Evolutionary conservation across 345 rosid genomes (phyloP), one percentile per base, ranked within the genome.

Genomic region (Eucalyptus tenuipes): DNA sequence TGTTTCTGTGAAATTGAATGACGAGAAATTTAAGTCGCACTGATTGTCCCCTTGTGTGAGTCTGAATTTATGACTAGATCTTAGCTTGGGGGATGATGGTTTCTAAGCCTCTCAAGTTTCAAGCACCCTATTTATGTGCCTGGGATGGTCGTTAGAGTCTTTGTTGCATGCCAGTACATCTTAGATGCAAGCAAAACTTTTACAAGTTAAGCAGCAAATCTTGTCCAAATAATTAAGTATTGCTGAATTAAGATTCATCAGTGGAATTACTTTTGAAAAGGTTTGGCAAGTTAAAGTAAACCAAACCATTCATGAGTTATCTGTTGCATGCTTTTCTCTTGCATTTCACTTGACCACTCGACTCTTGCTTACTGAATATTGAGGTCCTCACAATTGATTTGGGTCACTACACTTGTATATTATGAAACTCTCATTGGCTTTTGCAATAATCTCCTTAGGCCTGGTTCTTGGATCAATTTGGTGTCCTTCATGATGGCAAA

Each of bases 401-500:
- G 84, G 84, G 47, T 75, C 47, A 20, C 84, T 20, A 3, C 84
- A 85, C 52, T 47, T 49, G 44, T 66, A 64, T 89, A 88, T 88
- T 89, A 88, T 88, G 82, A 40, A 87, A 50, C 22, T 42, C 87
- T 50, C 44, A 47, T 68, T 75, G 47, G 47, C 84, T 75, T 40
- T 6, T 75, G 0, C 84, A 40, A 37, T 75, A 88, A 64, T 57
- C 40, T 87, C 49, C 27, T 49, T 93, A 97, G 99, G 98, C 96
- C 44, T 98, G 99, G 99, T 93, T 98, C 80, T 92, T 98, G 89
- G 99, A 97, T 94, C 99, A 98, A 88, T 98, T 94, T 88, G 99
- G 99, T 86, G 99, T 97, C 31, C 99, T 97, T 91, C 99, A 96
- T 88, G 98, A 97, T 89, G 99, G 98, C 59, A 96, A 95, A 88